Evolutionary conservation across 345 rosid species (phyloP).

Genomic region (Fremontodendron californicum): DNA sequence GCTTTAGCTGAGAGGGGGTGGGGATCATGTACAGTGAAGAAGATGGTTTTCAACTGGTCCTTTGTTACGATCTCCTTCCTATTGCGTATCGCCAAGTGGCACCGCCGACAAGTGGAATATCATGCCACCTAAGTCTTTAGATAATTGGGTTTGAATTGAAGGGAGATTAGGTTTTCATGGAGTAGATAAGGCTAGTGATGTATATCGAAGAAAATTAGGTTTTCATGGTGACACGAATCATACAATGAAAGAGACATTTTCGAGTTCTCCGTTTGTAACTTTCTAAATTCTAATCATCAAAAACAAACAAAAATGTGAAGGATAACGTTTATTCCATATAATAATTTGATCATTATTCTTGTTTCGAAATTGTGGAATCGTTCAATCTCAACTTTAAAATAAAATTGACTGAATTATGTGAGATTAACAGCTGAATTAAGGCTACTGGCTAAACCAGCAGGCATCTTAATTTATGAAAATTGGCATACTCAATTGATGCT

Average conservation of each 20-base stretch:
- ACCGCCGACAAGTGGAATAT: not conserved
- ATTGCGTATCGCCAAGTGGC: not conserved
- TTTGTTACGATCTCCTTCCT: not conserved
- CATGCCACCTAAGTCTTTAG: not conserved
- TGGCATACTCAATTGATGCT: too few relatives aligned
- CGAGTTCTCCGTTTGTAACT: not conserved
- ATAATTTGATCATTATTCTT: not conserved
- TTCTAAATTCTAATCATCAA: not conserved
- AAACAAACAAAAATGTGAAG: not conserved
- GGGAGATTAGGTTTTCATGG: too few relatives aligned
- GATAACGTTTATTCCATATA: not conserved
- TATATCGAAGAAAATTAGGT: too few relatives aligned
- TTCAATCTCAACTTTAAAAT: too few relatives aligned
- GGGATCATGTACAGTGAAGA: not conserved
- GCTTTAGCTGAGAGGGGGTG: too few relatives aligned
- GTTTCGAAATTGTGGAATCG: too few relatives aligned
- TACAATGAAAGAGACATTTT: not conserved
- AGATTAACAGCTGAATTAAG: too few relatives aligned
- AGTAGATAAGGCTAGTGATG: slow-evolving; percentile 10
- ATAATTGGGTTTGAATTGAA: not conserved
- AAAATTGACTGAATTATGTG: too few relatives aligned
- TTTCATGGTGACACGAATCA: not conserved
- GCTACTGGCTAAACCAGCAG: too few relatives aligned
- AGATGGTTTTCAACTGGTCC: not conserved
- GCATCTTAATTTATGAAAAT: too few relatives aligned